A percentile compares a stretch with the other conserved stretches of the same genome.
These are phyloP conservation scores for Waltergamsia citrina DNA, from an alignment of 2,329 filamentous ascomycete genomes.

Conservation along the genomic window DNA sequence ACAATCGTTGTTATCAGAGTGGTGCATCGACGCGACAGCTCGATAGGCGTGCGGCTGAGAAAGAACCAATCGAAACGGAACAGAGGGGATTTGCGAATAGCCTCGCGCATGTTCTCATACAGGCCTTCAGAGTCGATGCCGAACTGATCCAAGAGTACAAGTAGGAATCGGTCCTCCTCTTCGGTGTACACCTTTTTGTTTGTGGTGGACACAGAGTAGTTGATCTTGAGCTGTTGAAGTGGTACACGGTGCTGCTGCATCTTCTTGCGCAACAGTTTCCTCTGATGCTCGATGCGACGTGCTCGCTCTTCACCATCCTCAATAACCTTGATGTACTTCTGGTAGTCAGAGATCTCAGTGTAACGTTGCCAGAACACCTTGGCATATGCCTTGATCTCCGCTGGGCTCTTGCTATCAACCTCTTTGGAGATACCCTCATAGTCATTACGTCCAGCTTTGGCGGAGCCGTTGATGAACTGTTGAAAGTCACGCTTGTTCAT, in stretches of 20 bases:
- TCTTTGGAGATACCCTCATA: conserved; percentile 81
- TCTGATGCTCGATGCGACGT: conserved; percentile 82
- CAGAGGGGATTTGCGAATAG: conserved; percentile 86
- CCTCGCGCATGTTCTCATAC: conserved; percentile 92
- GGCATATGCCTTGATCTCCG: conserved; percentile 84
- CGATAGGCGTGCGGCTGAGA: conserved; percentile 83
- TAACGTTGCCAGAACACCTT: conserved; percentile 96
- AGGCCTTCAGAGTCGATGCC: conserved; percentile 86
- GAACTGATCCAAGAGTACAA: conserved; percentile 86
- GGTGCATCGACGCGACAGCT: conserved; percentile 85
- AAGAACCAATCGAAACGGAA: conserved; percentile 99
- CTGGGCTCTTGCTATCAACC: conserved; percentile 78
- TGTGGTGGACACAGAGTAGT: conserved; percentile 96
- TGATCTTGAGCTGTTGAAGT: conserved; percentile 95
- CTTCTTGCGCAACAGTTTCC: conserved; percentile 90
- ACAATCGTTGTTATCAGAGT: conserved; percentile 91
- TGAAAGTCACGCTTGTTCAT: conserved; percentile 99
- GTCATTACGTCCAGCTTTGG: conserved; percentile 80
- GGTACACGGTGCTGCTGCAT: conserved; percentile 95
- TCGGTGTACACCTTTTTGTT: conserved; percentile 99
- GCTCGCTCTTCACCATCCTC: conserved; percentile 88
- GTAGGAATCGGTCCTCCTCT: conserved; percentile 90
- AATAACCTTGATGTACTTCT: conserved; percentile 81
- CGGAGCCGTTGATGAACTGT: conserved; percentile 92
- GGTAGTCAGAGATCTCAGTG: conserved; percentile 79